A percentile compares a stretch with the other conserved stretches of the same genome.
Conservation (phyloP, 2,329 filamentous ascomycete species). For the Neofusicoccum sp. region DNA sequence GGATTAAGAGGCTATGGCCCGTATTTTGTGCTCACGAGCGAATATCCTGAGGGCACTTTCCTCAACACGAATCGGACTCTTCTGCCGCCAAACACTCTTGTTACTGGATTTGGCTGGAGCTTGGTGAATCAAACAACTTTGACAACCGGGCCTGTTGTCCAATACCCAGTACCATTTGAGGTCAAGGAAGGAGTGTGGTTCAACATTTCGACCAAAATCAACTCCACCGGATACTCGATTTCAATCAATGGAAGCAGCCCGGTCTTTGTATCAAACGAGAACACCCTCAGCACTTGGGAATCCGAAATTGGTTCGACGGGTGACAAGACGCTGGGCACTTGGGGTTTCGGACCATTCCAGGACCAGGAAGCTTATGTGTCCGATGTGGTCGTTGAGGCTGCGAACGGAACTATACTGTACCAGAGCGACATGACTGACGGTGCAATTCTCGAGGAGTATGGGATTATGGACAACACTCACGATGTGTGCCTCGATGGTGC, state of each 20-base stretch:
- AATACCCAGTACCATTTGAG: slow-evolving; percentile 26
- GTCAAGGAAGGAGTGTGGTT: slow-evolving; percentile 41
- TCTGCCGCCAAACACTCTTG: slow-evolving; percentile 35
- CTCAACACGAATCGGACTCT: slow-evolving; percentile 38
- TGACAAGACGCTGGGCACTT: slow-evolving; percentile 31
- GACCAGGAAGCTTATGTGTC: slow-evolving; percentile 40
- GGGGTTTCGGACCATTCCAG: slow-evolving; percentile 43
- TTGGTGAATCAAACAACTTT: slow-evolving; percentile 40
- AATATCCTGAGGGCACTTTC: slow-evolving; percentile 24
- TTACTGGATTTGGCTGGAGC: slow-evolving; percentile 35
- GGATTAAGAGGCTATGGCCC: background rate
- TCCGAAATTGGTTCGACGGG: background rate
- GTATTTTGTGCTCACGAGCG: slow-evolving; percentile 12
- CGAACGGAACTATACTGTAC: slow-evolving; percentile 35
- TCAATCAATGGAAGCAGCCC: slow-evolving; percentile 26
- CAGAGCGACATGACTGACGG: slow-evolving; percentile 28
- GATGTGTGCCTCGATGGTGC: slow-evolving; percentile 44
- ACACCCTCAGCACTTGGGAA: background rate
- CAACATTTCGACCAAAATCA: slow-evolving; percentile 35
- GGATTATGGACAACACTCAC: slow-evolving; percentile 32
- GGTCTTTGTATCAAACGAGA: slow-evolving; percentile 23
- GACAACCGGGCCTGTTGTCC: slow-evolving; percentile 25
- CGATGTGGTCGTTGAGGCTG: slow-evolving; percentile 32
- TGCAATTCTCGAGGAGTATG: slow-evolving; percentile 38
- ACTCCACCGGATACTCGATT: slow-evolving; percentile 28